Evolutionary conservation across 2,329 filamentous ascomycete genomes (phyloP), one percentile per base, ranked within the genome.

Genomic region (Xylariaceae sp.): DNA sequence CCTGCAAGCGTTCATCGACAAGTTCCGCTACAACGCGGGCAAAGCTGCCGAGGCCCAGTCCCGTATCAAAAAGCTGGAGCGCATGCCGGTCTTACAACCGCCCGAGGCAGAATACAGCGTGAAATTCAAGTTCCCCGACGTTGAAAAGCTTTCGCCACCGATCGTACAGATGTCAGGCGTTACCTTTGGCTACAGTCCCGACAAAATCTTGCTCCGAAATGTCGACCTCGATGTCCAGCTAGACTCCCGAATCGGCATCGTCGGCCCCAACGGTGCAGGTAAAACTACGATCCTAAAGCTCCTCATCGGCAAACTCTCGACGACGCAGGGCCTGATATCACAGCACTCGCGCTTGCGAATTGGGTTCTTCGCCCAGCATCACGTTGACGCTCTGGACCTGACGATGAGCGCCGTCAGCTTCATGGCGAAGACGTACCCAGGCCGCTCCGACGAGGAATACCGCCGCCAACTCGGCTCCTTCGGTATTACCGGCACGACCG

Each of bases 11-110:
- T 98, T 98, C 70, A 98, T 98, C 71, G 93, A 98, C 79, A 98
- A 98, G 72, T 98, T 98, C 78, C 83, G 93, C 42, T 98, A 98
- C 78, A 98, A 98, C 64, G 93, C 93, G 22, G 93, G 92, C 62
- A 98, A 98, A 69, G 96, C 93, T 1, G 95, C 92, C 7, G 93
- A 98, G 74, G 93, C 93, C 2, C 93, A 98, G 65, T 97, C 92
- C 1, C 85, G 93, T 62, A 97, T 98, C 79, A 98, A 98, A 79
- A 98, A 98, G 67, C 76, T 98, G 51, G 94, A 98, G 68, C 89
- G 87, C 63, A 96, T 98, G 88, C 93, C 94, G 2, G 74, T 95
- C 2, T 78, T 98, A 42, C 86, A 95, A 59, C 67, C 91, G 1
- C 94, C 93, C 5, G 93, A 98, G 72, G 82, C 83, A 48, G 92